Conservation (phyloP, 768 basidiomycete species). For the Lyophyllum semitale region DNA sequence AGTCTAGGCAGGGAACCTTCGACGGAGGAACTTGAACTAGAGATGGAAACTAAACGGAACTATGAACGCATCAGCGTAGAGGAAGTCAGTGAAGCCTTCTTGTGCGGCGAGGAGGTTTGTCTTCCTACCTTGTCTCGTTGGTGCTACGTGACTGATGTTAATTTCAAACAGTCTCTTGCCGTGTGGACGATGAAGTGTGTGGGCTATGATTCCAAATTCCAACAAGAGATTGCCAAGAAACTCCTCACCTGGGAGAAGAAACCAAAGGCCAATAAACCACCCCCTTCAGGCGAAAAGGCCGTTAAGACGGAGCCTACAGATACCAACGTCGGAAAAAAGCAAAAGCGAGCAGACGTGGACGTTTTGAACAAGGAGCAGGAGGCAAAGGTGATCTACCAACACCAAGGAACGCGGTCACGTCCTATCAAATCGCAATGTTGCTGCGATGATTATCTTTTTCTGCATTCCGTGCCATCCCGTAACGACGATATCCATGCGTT, state of each 20-base stretch:
- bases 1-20: conserved; percentile 25
- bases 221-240: conserved; percentile 29
- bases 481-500: too few relatives aligned
- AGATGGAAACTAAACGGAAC: not conserved
- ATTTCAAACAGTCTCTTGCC: conserved; percentile 24
- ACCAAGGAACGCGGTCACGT: not conserved
- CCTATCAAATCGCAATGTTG: not conserved
- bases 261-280: not conserved
- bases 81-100: conserved; percentile 28
- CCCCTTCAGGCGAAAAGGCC: not conserved
- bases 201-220: conserved; percentile 40
- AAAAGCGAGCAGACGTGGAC: not conserved
- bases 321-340: not conserved
- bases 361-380: not conserved
- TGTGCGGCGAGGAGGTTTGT: conserved; percentile 32
- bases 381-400: not conserved
- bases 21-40: conserved; percentile 21
- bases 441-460: too few relatives aligned
- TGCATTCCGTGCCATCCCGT: too few relatives aligned
- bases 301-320: not conserved
- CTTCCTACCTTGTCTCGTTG: not conserved
- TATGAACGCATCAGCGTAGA: conserved; percentile 20
- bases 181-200: conserved; percentile 44
- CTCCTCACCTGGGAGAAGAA: not conserved
- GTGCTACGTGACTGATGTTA: not conserved